Percentiles rank a stretch among this genome's conserved stretches.
Conservation (phyloP, 1,284 basidiomycete genomes). For the Ceratobasidium sp. region DNA sequence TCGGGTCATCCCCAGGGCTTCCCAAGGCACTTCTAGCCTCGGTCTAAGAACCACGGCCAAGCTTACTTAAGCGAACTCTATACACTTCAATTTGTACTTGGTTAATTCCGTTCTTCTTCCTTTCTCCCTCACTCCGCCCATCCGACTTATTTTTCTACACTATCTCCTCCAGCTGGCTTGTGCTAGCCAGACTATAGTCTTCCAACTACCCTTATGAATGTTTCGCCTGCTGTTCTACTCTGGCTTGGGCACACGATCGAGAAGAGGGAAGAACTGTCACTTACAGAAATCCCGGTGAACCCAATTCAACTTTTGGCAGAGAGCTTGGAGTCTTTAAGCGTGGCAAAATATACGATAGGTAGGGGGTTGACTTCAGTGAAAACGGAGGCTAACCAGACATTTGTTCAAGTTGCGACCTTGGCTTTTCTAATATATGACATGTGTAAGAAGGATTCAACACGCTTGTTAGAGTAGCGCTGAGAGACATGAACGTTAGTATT, state of each 20-base stretch:
- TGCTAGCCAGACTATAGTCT: no score
- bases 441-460: neutral
- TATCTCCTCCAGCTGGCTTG: neutral
- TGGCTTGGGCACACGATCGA: slow-evolving; percentile 3
- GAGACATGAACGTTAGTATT: neutral
- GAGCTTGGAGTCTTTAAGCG: neutral
- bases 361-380: neutral
- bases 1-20: no score
- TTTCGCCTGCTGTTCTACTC: slow-evolving; percentile 12
- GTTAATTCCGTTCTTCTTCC: neutral
- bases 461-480: neutral
- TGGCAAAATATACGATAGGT: slow-evolving; percentile 35
- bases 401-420: slow-evolving; percentile 11
- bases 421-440: slow-evolving; percentile 27
- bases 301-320: slow-evolving; percentile 15
- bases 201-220: neutral
- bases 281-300: neutral
- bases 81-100: neutral
- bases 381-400: no score
- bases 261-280: slow-evolving; percentile 11
- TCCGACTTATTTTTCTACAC: neutral
- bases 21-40: no score
- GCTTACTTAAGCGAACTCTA: no score
- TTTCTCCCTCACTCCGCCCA: neutral
- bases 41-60: no score